Evolutionary conservation across 2,329 filamentous ascomycete species (phyloP), one percentile per base, ranked within the genome.

Genomic region (Penicillium hesseltinei): DNA sequence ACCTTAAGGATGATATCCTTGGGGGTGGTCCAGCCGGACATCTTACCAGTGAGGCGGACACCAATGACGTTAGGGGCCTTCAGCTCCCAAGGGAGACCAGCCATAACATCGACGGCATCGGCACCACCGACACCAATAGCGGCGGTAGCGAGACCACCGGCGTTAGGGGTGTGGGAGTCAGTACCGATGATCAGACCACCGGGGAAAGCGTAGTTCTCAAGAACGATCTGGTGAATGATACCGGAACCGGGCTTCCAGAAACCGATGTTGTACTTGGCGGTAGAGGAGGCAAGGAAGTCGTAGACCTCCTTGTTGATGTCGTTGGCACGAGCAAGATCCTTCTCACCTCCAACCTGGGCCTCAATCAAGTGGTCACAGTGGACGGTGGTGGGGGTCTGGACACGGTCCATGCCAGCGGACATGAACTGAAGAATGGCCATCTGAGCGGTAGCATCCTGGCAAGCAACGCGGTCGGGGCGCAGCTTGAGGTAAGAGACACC

Each of bases 351-450:
- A 71, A 93, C 76, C 81, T 97, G 93, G 61, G 93, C 94, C 84
- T 97, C 93, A 78, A 99, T 99, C 84, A 99, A 87, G 81, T 99
- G 94, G 79, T 99, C 94, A 76, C 94, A 97, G 86, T 99, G 94
- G 63, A 99, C 93, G 49, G 93, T 97, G 70, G 89, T 87, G 51
- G 94, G 94, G 71, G 95, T 97, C 63, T 92, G 92, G 61, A 97
- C 94, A 25, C 89, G 88, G 66, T 91, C 90, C 91, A 99, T 93
- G 77, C 93, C 93, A 60, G 94, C 93, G 55, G 91, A 96, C 92
- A 99, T 99, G 86, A 99, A 99, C 83, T 99, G 94, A 59, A 99
- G 85, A 68, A 99, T 96, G 65, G 94, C 94, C 94, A 99, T 99
- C 85, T 99, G 94, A 64, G 94, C 94, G 60, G 94, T 97, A 75